Evolutionary conservation across 495 filamentous ascomycete genomes (phyloP), one percentile per base, ranked within the genome.

Genomic region (Aspergillus kassunensis): DNA sequence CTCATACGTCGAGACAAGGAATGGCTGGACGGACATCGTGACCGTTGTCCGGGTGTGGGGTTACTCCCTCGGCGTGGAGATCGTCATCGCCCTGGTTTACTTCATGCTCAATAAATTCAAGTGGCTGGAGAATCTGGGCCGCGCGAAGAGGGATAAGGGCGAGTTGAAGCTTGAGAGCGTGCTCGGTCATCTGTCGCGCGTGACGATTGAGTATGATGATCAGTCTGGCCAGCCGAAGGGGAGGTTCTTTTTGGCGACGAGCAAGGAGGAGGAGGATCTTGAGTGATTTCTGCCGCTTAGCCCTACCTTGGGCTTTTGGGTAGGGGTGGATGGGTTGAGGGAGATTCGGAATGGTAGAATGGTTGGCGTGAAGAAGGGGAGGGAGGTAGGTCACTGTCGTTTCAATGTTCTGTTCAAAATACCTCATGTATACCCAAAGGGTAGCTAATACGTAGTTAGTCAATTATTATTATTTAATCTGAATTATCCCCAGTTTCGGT

Each of bases 1-100:
- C 56, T 61, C 57, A 56, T 86, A 59, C 27, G 63, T 66, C 3
- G 73, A 77, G 44, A 78, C 78, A 9, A 50, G 34, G 4, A 81
- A 88, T 56, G 86, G 87, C 40, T 81, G 80, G 72, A 86, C 82
- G 15, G 80, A 84, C 61, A 81, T 91, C 55, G 86, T 90, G 46
- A 90, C 87, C 25, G 85, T 87, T 2, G 84, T 89, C 16, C 78
- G 87, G n/a, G 74, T 91, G 53, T 91, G 87, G 87, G 75, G 73
- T 12, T 89, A 82, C 70, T 86, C 83, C 2, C 82, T 89, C 44
- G 85, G 80, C 52, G 85, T 89, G 51, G 84, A 82, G 54, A 84
- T 89, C 54, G 78, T 89, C 56, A 84, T 88, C 56, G 86, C 87
- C 30, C 80, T 91, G 56, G 80, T 87, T 48, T 90, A 91, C 70